Evolutionary conservation across 2,329 filamentous ascomycete species (phyloP).

Genomic region (Aschersonia sp.): DNA sequence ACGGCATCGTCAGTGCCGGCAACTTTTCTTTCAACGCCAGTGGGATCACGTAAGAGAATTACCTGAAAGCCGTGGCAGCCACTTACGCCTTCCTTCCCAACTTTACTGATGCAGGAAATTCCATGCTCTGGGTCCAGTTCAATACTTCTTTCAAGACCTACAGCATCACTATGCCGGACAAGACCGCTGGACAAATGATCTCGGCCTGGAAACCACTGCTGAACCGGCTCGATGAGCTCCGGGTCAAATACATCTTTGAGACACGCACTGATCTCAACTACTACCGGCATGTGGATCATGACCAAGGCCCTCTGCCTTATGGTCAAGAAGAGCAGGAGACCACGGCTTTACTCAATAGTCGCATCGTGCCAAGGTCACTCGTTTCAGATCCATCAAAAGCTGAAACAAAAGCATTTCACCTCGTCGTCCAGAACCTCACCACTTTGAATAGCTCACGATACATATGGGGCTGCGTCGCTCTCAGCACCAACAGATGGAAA

Average conservation of each 20-base stretch:
- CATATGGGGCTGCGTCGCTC: too few relatives aligned
- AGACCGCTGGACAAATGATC: background rate
- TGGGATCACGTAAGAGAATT: background rate
- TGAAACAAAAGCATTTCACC: too few relatives aligned
- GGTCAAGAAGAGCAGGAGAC: too few relatives aligned
- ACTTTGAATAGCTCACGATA: too few relatives aligned
- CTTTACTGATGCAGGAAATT: background rate
- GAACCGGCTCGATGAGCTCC: background rate
- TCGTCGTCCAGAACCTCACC: too few relatives aligned
- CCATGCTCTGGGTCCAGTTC: background rate
- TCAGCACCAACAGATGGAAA: too few relatives aligned
- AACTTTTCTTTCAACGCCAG: conserved; percentile 6
- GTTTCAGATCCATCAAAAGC: too few relatives aligned
- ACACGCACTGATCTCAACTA: too few relatives aligned
- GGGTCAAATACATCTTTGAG: background rate
- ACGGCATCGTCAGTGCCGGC: conserved; percentile 14
- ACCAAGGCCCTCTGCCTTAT: too few relatives aligned
- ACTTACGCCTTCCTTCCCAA: conserved; percentile 3
- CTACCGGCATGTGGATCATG: too few relatives aligned
- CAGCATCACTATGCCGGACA: background rate
- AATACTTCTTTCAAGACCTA: background rate
- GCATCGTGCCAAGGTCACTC: too few relatives aligned
- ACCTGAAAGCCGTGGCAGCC: background rate
- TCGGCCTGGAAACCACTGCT: background rate
- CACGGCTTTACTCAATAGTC: too few relatives aligned